phyloP scores from a whole-genome alignment of 306 rosid species.

The Betula pendula region DNA sequence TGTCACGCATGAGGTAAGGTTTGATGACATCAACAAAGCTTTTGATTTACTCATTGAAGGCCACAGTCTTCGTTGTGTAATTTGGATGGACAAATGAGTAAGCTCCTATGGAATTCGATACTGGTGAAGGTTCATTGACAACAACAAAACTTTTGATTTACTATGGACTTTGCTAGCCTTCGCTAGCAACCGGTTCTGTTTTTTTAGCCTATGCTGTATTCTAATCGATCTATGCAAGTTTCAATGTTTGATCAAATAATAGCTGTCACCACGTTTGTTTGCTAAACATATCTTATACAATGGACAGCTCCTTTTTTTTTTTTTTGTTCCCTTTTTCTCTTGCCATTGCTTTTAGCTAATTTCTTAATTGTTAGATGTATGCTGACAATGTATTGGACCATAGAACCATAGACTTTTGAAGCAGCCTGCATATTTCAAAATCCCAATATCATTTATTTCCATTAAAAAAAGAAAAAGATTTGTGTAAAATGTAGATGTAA shows the following conservation, averaged over 20 bases:
- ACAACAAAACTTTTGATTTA: neutral
- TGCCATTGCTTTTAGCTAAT: no score
- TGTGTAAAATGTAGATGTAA: no score
- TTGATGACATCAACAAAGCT: slow-evolving; percentile 78
- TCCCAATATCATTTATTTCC: no score
- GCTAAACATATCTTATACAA: neutral
- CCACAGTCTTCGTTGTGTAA: slow-evolving; percentile 61
- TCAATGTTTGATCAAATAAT: neutral
- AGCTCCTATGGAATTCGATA: slow-evolving; percentile 17
- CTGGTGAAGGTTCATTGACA: neutral
- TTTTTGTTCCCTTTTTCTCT: no score
- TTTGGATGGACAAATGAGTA: slow-evolving; percentile 63
- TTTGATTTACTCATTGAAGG: slow-evolving; percentile 69
- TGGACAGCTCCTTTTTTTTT: neutral
- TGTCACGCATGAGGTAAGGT: slow-evolving; percentile 64
- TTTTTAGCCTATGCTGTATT: neutral
- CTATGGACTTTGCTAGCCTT: neutral
- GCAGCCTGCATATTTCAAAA: no score
- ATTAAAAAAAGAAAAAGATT: no score
- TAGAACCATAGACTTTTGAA: no score
- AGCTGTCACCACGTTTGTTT: neutral
- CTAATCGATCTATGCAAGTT: neutral
- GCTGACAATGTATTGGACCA: no score
- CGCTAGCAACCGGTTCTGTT: neutral
- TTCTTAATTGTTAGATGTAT: no score